Percentiles rank a stretch among this genome's conserved stretches.
These are phyloP conservation scores for Pseudonitzschia multistriata DNA, from an alignment of 108 stramenopile genomes.

Conservation along the genomic window DNA sequence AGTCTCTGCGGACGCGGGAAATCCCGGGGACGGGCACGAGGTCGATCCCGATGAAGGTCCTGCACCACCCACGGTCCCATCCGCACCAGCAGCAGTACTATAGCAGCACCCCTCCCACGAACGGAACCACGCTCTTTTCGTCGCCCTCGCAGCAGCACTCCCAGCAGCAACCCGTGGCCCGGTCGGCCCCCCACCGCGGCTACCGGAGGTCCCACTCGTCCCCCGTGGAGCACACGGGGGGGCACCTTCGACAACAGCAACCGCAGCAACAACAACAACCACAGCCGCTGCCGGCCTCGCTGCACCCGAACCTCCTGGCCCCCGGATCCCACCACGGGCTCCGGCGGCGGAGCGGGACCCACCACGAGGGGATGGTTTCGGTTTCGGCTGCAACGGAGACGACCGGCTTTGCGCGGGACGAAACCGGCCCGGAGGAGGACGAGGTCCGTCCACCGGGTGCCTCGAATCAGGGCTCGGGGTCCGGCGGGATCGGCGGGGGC, in stretches of 20 bases:
- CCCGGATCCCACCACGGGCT: conserved; percentile 9
- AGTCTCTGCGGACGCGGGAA: neutral
- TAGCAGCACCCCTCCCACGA: neutral
- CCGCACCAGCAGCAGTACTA: conserved; percentile 11
- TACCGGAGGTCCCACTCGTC: conserved; percentile 30
- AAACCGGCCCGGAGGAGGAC: too few relatives aligned
- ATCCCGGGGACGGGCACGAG: neutral
- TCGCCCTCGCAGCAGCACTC: conserved; percentile 7
- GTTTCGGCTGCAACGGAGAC: too few relatives aligned
- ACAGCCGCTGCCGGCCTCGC: neutral
- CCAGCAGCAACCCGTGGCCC: conserved; percentile 8
- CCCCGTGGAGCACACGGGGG: neutral
- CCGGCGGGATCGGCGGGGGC: neutral
- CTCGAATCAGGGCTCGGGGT: too few relatives aligned
- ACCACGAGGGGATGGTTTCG: too few relatives aligned
- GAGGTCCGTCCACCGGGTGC: too few relatives aligned
- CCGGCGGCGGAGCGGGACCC: too few relatives aligned
- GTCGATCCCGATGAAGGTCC: neutral
- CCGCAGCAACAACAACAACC: conserved; percentile 17
- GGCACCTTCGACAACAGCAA: neutral
- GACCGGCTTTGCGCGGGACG: too few relatives aligned
- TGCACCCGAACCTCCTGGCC: neutral
- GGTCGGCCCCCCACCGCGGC: conserved; percentile 18
- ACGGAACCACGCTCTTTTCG: neutral
- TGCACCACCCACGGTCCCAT: neutral